These are phyloP conservation scores for Pythium insidiosum DNA, from an alignment of 352 stramenopile genomes.

Conservation along the genomic window DNA sequence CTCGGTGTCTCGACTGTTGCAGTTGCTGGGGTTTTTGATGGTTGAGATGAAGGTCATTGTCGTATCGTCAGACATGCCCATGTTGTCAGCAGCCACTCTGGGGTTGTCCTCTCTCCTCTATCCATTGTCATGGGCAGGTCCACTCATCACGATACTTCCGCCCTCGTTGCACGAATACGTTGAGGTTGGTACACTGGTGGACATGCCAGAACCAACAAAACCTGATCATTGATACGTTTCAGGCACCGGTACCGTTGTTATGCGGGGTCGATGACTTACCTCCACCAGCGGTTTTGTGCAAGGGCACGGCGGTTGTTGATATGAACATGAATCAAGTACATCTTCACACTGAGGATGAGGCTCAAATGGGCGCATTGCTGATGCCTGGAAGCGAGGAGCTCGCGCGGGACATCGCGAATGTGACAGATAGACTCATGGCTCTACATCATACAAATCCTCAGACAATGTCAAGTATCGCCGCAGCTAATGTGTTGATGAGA, in stretches of 20 bases:
- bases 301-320: slow-evolving; percentile 11
- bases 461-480: neutral
- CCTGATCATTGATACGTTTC: no score
- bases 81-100: slow-evolving; percentile 11
- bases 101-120: slow-evolving; percentile 8
- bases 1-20: slow-evolving; percentile 5
- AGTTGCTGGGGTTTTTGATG: slow-evolving; percentile 7
- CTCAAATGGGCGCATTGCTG: slow-evolving; percentile 9
- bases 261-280: slow-evolving; percentile 15
- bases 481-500: slow-evolving; percentile 7
- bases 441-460: neutral
- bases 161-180: slow-evolving; percentile 13
- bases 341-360: slow-evolving; percentile 12
- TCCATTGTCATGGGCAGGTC: slow-evolving; percentile 13
- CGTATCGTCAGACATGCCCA: slow-evolving; percentile 9
- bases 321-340: slow-evolving; percentile 8
- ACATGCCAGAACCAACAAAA: no score
- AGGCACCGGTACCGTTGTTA: slow-evolving; percentile 15
- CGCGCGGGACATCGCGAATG: neutral
- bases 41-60: slow-evolving; percentile 22
- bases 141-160: slow-evolving; percentile 17
- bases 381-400: slow-evolving; percentile 11
- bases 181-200: slow-evolving; percentile 8
- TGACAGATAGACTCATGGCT: slow-evolving; percentile 1
- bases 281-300: slow-evolving; percentile 8